Conservation (phyloP, 225 moss, liverwort and hornwort species). For the Marchantia paleacea region DNA sequence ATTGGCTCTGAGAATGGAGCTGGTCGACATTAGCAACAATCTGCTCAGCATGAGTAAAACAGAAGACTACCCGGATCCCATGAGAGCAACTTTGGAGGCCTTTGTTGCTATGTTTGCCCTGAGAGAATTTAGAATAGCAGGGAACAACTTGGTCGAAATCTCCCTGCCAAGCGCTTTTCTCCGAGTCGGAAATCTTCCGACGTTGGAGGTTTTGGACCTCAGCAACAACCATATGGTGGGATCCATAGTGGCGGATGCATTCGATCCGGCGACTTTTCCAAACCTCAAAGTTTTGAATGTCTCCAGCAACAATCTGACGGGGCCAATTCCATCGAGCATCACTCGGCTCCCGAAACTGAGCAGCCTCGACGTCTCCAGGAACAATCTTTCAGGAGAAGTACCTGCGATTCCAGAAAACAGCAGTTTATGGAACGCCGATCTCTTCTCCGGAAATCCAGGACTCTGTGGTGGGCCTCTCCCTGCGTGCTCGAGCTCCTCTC, state of each 20-base stretch:
- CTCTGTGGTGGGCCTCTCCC: constrained; percentile 27
- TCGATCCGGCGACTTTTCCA: background rate
- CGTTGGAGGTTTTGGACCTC: constrained; percentile 6
- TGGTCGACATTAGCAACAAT: background rate
- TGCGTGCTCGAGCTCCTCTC: background rate
- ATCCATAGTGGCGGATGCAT: background rate
- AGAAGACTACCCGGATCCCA: background rate
- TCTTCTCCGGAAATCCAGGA: constrained; percentile 7
- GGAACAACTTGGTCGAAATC: constrained; percentile 1
- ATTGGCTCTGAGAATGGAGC: background rate
- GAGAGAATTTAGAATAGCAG: constrained; percentile 9
- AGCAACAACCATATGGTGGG: constrained; percentile 9
- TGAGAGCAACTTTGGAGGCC: background rate
- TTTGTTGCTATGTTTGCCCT: background rate
- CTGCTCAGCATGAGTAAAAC: constrained; percentile 11
- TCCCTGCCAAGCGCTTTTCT: background rate
- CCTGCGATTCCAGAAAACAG: constrained; percentile 8
- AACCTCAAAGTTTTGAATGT: constrained; percentile 2
- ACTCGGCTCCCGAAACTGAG: background rate
- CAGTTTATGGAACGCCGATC: constrained; percentile 9
- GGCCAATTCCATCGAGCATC: constrained; percentile 8
- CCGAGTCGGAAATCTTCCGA: too few relatives aligned
- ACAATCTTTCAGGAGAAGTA: constrained; percentile 15
- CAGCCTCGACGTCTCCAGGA: constrained; percentile 12
- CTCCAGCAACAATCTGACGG: constrained; percentile 19